Conservation (phyloP, 352 stramenopile genomes). For the Phytophthora agathidicida region DNA sequence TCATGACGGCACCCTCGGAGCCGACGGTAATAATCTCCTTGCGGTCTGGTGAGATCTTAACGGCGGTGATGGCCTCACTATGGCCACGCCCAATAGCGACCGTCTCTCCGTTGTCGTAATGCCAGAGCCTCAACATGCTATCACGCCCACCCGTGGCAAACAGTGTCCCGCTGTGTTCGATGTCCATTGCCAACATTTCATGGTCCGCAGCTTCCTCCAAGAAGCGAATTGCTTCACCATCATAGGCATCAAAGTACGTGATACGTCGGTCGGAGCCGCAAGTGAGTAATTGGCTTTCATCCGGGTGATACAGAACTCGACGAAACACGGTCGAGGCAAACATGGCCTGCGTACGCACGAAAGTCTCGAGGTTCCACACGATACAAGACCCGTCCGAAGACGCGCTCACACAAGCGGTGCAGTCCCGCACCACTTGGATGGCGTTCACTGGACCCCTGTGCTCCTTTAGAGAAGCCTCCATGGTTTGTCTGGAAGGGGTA, state of each 20-base stretch:
- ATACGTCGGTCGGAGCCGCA: constrained; percentile 95
- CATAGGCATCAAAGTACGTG: constrained; percentile 97
- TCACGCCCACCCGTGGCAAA: constrained; percentile 94
- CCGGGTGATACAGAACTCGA: constrained; percentile 94
- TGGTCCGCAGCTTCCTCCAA: constrained; percentile 90
- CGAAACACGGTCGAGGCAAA: constrained; percentile 97
- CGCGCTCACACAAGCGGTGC: constrained; percentile 76
- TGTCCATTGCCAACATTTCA: constrained; percentile 94
- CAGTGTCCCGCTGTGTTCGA: constrained; percentile 85
- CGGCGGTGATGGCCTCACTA: constrained; percentile 92
- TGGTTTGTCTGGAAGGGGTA: constrained; percentile 91
- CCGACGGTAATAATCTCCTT: constrained; percentile 94
- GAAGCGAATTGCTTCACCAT: constrained; percentile 94
- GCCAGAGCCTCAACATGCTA: constrained; percentile 94
- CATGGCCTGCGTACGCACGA: constrained; percentile 93
- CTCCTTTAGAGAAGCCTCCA: constrained; percentile 96
- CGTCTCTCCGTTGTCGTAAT: constrained; percentile 96
- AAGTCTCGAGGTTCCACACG: constrained; percentile 95
- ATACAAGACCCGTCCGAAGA: constrained; percentile 93
- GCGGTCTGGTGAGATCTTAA: constrained; percentile 94
- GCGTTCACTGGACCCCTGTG: constrained; percentile 94
- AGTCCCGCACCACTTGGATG: constrained; percentile 82
- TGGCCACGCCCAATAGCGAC: constrained; percentile 91
- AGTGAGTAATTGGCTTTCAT: constrained; percentile 97
- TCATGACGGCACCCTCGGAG: constrained; percentile 94